Conservation (phyloP, 805 yeast species). For the Brettanomyces sp. region DNA sequence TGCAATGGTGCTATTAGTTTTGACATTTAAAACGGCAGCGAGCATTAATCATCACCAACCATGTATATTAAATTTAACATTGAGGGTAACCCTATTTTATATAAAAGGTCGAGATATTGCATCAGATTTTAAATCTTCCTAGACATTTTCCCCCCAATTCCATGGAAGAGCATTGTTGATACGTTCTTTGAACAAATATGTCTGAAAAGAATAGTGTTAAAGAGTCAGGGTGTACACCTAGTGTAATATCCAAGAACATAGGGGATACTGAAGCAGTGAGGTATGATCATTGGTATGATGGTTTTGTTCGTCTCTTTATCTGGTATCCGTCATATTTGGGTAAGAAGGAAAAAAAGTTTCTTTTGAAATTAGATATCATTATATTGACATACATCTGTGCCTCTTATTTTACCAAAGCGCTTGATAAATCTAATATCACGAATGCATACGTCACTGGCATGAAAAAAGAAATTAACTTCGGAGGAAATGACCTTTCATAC, state of each 20-base stretch:
- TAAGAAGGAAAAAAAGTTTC: slow-evolving; percentile 35
- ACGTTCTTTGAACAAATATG: neutral
- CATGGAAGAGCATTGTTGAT: no score
- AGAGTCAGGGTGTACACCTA: neutral
- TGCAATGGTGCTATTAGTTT: no score
- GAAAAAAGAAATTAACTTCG: slow-evolving; percentile 46
- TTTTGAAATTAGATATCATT: slow-evolving; percentile 46
- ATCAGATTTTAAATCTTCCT: no score
- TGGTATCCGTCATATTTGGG: slow-evolving; percentile 24
- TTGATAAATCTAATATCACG: slow-evolving; percentile 31
- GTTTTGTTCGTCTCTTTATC: slow-evolving; percentile 45
- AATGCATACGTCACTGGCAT: slow-evolving; percentile 64
- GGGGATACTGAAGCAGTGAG: slow-evolving; percentile 25
- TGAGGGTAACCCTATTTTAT: no score
- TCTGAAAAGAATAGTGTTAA: neutral
- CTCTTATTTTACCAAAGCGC: slow-evolving; percentile 56
- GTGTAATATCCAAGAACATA: neutral
- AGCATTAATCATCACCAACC: no score
- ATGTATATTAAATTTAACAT: no score
- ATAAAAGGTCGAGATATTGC: no score
- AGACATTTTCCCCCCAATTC: no score
- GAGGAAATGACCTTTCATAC: slow-evolving; percentile 54
- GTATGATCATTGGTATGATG: slow-evolving; percentile 43
- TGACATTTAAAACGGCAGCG: no score
- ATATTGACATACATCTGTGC: slow-evolving; percentile 48